Evolutionary conservation across 345 rosid species (phyloP).

Genomic region (Nasturtium officinale): DNA sequence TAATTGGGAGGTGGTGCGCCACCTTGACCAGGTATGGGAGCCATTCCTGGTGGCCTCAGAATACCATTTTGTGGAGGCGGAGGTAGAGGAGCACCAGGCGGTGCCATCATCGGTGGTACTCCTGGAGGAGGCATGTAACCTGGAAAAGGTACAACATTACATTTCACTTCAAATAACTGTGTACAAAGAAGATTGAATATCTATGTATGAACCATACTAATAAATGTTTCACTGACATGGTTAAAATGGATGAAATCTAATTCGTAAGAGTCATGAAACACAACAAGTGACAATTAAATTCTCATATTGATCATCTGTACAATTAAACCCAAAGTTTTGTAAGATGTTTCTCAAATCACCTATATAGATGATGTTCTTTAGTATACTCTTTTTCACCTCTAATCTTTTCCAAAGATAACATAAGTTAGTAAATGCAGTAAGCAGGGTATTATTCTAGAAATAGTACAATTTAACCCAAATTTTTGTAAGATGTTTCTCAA

Average conservation of each 20-base stretch:
- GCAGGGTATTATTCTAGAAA: neutral
- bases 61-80: slow-evolving; percentile 81
- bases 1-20: slow-evolving; percentile 53
- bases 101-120: slow-evolving; percentile 77
- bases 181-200: neutral
- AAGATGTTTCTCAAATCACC: neutral
- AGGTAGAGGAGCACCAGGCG: slow-evolving; percentile 87
- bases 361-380: neutral
- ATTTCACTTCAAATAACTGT: neutral
- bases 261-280: neutral
- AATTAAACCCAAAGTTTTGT: neutral
- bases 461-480: neutral
- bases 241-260: neutral
- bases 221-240: neutral
- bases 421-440: neutral
- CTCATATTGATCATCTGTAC: slow-evolving; percentile 1
- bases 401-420: neutral
- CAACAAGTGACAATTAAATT: slow-evolving; percentile 3
- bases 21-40: slow-evolving; percentile 61
- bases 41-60: slow-evolving; percentile 61
- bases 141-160: slow-evolving; percentile 24
- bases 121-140: slow-evolving; percentile 57
- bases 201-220: neutral
- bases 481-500: neutral
- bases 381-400: neutral